Percentiles rank a stretch among this genome's conserved stretches.
These are phyloP conservation scores for Aureobasidium sp. DNA, from an alignment of 2,329 filamentous ascomycete genomes.

Conservation along the genomic window DNA sequence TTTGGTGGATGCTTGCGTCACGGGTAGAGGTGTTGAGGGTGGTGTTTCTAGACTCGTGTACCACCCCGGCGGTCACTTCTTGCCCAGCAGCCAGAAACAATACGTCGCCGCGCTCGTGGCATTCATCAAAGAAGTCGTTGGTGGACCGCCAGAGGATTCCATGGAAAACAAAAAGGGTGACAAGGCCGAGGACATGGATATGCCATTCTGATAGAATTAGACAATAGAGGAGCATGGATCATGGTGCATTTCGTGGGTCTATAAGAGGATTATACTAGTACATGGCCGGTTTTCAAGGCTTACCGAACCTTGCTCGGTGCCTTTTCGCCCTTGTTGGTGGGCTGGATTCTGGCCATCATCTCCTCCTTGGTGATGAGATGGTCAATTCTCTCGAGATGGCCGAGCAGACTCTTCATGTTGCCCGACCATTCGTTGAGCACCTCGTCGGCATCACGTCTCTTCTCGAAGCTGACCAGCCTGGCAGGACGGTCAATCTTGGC, in stretches of 20 bases:
- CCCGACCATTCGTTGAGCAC: constrained; percentile 97
- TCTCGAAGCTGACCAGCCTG: constrained; percentile 84
- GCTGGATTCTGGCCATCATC: constrained; percentile 98
- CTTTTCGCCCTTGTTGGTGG: constrained; percentile 41
- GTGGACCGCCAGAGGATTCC: constrained; percentile 26
- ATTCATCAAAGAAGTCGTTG: constrained; percentile 54
- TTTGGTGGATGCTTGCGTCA: constrained; percentile 57
- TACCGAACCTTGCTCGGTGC: constrained; percentile 30
- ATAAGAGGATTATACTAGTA: constrained; percentile 7
- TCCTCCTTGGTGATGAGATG: constrained; percentile 99
- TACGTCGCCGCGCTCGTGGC: constrained; percentile 67
- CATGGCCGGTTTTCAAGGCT: not conserved
- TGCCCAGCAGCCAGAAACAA: constrained; percentile 68
- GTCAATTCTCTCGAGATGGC: constrained; percentile 81
- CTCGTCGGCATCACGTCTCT: constrained; percentile 90
- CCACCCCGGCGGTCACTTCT: constrained; percentile 84
- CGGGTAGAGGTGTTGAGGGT: constrained; percentile 33
- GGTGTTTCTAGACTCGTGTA: constrained; percentile 44
- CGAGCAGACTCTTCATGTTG: constrained; percentile 91
- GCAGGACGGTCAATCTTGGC: constrained; percentile 95
- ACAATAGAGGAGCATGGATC: constrained; percentile 1
- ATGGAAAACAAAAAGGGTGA: constrained; percentile 40
- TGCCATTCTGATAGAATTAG: constrained; percentile 45
- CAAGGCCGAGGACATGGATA: constrained; percentile 58
- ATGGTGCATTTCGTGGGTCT: constrained; percentile 13